Evolutionary conservation across 108 stramenopile species (phyloP), one percentile per base, ranked within the genome.

Genomic region (Parietichytrium sp.): DNA sequence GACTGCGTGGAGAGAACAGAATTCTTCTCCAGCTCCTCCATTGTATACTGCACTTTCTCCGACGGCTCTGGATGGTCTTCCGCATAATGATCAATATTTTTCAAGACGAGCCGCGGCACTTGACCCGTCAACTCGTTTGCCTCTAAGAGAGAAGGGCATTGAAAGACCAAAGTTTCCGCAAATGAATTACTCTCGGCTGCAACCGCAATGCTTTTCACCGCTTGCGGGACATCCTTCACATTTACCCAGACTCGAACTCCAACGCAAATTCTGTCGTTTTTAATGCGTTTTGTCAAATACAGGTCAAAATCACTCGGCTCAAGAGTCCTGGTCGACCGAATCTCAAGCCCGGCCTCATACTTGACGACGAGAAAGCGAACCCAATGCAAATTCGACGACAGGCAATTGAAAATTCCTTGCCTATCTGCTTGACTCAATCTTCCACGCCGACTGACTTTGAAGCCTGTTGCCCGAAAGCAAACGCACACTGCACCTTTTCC

Each of bases 41-140:
- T n/a, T n/a, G 16, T 72, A 7, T 45, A 3, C 15, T n/a, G 10
- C 42, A 42, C 6, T n/a, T n/a, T n/a, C n/a, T n/a, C n/a, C n/a
- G n/a, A n/a, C n/a, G n/a, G n/a, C n/a, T n/a, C n/a, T n/a, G n/a
- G n/a, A n/a, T n/a, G n/a, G n/a, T n/a, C n/a, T n/a, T n/a, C n/a
- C n/a, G n/a, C n/a, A n/a, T n/a, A n/a, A n/a, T n/a, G n/a, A 10
- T 72, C 61, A 10, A 27, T 1, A 72, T 72, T 42, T 7, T 31
- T 25, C 33, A 72, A 20, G 38, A 72, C 10, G 7, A 42, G 61
- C 33, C 10, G 38, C 6, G 10, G 6, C 2, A 33, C 33, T 12
- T n/a, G 38, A 33, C 61, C 61, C 6, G 61, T 31, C 61, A 45
- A 33, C n/a, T 42, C 61, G 61, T 72, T 72, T n/a, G 61, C 61